A percentile compares a stretch with the other conserved stretches of the same genome.
These are phyloP conservation scores for Astrocystis sublimbata DNA, from an alignment of 495 filamentous ascomycete species.

Conservation along the genomic window DNA sequence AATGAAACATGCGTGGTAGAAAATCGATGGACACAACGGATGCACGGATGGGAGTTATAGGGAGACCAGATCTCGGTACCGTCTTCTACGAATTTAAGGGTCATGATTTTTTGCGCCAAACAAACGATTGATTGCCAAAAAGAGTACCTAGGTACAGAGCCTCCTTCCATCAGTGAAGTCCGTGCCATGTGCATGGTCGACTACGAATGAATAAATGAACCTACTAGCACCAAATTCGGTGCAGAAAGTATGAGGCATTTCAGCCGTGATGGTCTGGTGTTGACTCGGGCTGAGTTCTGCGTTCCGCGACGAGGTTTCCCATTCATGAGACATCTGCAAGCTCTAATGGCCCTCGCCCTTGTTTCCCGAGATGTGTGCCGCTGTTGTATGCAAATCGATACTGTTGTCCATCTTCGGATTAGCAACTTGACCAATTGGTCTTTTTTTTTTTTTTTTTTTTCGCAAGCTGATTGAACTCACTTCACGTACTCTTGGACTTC, in stretches of 20 bases:
- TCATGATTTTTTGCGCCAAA: slow-evolving; percentile 37
- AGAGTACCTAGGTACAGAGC: slow-evolving; percentile 18
- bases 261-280: neutral
- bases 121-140: slow-evolving; percentile 22
- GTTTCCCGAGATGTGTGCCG: neutral
- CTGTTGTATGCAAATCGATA: neutral
- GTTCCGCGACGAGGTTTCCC: neutral
- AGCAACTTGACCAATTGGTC: neutral
- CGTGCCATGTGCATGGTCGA: slow-evolving; percentile 8
- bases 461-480: neutral
- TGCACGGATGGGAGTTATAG: slow-evolving; percentile 43
- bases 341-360: neutral
- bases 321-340: neutral
- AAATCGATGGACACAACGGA: slow-evolving; percentile 47
- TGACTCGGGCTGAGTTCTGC: neutral
- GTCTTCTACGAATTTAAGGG: slow-evolving; percentile 41
- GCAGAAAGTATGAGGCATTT: neutral
- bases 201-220: slow-evolving; percentile 16
- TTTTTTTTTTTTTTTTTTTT: neutral
- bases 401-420: neutral
- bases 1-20: slow-evolving; percentile 54
- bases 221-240: neutral
- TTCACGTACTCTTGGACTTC: neutral
- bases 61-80: slow-evolving; percentile 43
- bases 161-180: slow-evolving; percentile 15